Evolutionary conservation across 441 rosid species (phyloP), one percentile per base, ranked within the genome.

Genomic region (Pelargonium australe): DNA sequence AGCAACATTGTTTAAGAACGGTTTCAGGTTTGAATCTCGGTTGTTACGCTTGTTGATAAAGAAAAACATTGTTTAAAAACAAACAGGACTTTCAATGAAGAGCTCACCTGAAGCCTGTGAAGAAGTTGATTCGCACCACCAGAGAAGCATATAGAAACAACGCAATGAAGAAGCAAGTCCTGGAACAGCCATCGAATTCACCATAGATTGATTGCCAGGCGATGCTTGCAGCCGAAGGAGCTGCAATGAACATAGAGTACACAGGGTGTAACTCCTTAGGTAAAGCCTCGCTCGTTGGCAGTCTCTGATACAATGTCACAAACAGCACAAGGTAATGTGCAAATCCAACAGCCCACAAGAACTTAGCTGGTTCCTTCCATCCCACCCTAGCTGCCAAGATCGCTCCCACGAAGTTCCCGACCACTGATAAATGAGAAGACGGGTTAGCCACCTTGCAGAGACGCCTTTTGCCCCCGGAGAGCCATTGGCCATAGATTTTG

Each of bases 261-360:
- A 94, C 97, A 14, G 96, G 98, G 69, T 94, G 98, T 69, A 94
- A 92, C 75, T 94, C 97, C 73, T 91, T 89, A 2, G 97, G 97
- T 64, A 91, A 84, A 5, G 98, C 87, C 55, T 82, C 87, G 13
- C 87, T 91, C 3, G 97, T 93, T 16, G 97, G 98, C 63, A 93
- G 91, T 75, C 96, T 89, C 75, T 91, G 98, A 73, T 91, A 93
- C 5, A 93, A 87, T 12, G 98, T 94, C 62, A 94, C 98, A 70
- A 94, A 94, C 0, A 94, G 85, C 69, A 94, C 95, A 0, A 76
- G 64, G 71, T 89, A 93, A 69, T 93, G 96, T 73, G 97, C 93
- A 74, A 93, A 69, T 2, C 98, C 98, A 1, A 91, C 80, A 0
- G 97, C 83, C 58, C 88, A 93, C 82, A 93, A 93, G 85, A 93